Evolutionary conservation across 441 rosid species (phyloP).

Genomic region (Aleurites moluccanus): DNA sequence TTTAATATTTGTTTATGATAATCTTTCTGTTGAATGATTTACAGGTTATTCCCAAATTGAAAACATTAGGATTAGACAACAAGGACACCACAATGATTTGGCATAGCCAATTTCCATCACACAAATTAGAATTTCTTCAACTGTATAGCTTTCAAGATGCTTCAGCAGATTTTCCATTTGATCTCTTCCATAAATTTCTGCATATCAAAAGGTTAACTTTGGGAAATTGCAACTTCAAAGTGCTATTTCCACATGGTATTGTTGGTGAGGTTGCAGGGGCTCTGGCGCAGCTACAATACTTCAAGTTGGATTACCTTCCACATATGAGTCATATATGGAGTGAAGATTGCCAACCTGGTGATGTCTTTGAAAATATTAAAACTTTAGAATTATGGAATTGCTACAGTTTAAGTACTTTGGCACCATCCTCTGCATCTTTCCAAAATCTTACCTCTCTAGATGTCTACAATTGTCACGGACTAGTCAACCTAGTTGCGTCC

Average conservation of each 20-base stretch:
- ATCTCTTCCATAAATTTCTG: conserved; percentile 21
- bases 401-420: conserved; percentile 7
- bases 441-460: neutral
- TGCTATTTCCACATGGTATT: conserved; percentile 17
- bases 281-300: neutral
- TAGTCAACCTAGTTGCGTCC: conserved; percentile 15
- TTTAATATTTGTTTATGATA: too few species aligned
- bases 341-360: neutral
- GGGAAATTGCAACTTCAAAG: conserved; percentile 1
- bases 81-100: conserved; percentile 12
- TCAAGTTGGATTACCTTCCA: neutral
- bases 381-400: neutral
- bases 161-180: conserved; percentile 19
- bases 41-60: conserved; percentile 24
- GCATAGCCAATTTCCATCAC: conserved; percentile 1
- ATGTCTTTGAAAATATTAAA: neutral
- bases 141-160: conserved; percentile 22
- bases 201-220: conserved; percentile 17
- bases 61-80: conserved; percentile 12
- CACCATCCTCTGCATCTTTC: conserved; percentile 13
- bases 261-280: neutral
- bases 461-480: neutral
- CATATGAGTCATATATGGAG: conserved; percentile 1
- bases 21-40: too few species aligned
- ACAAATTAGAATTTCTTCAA: conserved; percentile 5